Conservation (phyloP, 2,329 filamentous ascomycete genomes). For the Aureobasidium sp. region DNA sequence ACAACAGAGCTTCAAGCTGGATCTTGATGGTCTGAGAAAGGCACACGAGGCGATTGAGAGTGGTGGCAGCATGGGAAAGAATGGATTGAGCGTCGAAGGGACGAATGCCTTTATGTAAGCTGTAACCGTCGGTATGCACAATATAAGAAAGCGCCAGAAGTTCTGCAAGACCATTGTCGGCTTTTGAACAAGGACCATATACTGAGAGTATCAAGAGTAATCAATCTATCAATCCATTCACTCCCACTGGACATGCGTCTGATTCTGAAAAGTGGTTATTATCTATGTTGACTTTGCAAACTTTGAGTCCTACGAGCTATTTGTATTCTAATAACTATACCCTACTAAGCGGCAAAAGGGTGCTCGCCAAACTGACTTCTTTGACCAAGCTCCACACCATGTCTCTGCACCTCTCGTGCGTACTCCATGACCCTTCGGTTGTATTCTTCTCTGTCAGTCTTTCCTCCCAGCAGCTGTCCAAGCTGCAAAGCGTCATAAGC, state of each 20-base stretch:
- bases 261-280: too few relatives aligned
- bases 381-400: conserved; percentile 36
- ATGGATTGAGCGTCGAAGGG: conserved; percentile 27
- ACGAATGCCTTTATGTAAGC: conserved; percentile 10
- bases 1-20: conserved; percentile 31
- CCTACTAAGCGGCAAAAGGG: too few relatives aligned
- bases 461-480: conserved; percentile 34
- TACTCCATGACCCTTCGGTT: conserved; percentile 31
- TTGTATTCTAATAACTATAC: too few relatives aligned
- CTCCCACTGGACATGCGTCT: too few relatives aligned
- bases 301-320: too few relatives aligned
- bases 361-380: conserved; percentile 36
- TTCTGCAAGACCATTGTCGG: too few relatives aligned
- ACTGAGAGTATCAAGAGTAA: too few relatives aligned
- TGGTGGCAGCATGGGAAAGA: conserved; percentile 34
- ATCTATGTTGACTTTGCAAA: too few relatives aligned
- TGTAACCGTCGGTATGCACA: background rate
- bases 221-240: too few relatives aligned
- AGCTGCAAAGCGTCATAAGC: conserved; percentile 39
- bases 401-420: conserved; percentile 32
- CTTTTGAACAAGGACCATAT: too few relatives aligned
- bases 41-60: conserved; percentile 36
- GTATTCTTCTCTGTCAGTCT: conserved; percentile 32
- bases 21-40: conserved; percentile 33
- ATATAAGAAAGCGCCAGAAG: too few relatives aligned